Evolutionary conservation across 495 filamentous ascomycete genomes (phyloP), one percentile per base, ranked within the genome.

Genomic region (Penicillium bovifimosum): DNA sequence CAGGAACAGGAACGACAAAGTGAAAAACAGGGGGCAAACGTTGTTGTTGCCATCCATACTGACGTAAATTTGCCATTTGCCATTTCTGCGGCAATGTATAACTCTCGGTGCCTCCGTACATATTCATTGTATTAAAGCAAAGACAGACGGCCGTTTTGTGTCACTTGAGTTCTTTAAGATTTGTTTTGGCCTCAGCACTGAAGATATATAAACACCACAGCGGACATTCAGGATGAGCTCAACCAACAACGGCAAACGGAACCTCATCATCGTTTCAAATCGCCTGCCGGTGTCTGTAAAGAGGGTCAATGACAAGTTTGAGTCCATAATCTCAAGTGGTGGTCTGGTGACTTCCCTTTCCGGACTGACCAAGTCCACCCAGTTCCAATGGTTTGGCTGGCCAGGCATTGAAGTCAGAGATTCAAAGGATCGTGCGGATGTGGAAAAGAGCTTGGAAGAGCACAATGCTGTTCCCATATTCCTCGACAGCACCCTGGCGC

Each of bases 301-400:
- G 67, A 79, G 85, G 47, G 77, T 77, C 9, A 85, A 91, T 29
- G 86, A 87, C 64, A 76, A 63, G 7, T 96, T 88, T 67, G 69
- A 81, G 47, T 87, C 91, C 62, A 83, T 79, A 56, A 83, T 95
- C 76, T 95, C 90, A 5, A 93, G 90, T 27, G 91, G 91, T 41
- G 91, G 91, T 8, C 81, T 95, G 9, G 91, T 96, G 47, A 92
- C 87, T 17, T 87, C 91, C 3, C 70, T 96, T 38, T 89, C 86
- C 32, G 91, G 91, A 13, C 70, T 96, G 54, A 85, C 85, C 60
- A 95, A 93, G 67, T 81, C 86, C 5, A 91, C 87, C 11, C 85
- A 82, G 35, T 95, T 96, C 69, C 82, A 84, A 55, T 96, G 91
- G 91, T 95, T 95, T 67, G 91, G 91, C 28, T 96, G 91, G 91